Conservation (phyloP, 108 stramenopile species). For the Schizochytrium sp. region DNA sequence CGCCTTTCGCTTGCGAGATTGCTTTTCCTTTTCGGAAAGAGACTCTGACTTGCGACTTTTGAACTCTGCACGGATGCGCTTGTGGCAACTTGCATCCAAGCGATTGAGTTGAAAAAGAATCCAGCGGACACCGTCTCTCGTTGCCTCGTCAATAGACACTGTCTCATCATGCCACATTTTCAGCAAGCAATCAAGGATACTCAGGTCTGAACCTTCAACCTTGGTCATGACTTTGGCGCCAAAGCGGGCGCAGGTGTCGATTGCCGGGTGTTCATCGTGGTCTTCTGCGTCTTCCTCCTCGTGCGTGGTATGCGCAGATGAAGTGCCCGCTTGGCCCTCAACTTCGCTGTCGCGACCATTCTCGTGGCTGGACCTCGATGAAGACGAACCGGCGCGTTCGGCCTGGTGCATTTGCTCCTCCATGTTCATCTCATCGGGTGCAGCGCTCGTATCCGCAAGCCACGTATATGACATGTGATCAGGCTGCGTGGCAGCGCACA, state of each 20-base stretch:
- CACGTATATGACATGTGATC: too few relatives aligned
- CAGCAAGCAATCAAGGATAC: not conserved
- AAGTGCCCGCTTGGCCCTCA: too few relatives aligned
- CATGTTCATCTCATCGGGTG: too few relatives aligned
- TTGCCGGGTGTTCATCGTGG: not conserved
- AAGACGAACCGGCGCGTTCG: too few relatives aligned
- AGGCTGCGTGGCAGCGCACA: too few relatives aligned
- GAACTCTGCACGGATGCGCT: not conserved
- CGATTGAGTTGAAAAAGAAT: not conserved
- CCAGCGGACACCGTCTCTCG: not conserved
- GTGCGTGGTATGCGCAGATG: too few relatives aligned
- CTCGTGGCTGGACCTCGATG: too few relatives aligned
- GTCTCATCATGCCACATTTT: not conserved
- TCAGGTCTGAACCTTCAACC: not conserved
- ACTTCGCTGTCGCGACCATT: too few relatives aligned
- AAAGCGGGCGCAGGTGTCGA: not conserved
- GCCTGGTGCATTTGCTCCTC: too few relatives aligned
- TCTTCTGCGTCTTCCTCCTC: not conserved
- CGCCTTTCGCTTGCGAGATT: slow-evolving; percentile 15
- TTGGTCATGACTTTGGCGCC: not conserved
- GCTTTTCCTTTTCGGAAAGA: not conserved
- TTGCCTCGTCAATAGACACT: not conserved
- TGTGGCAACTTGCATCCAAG: not conserved
- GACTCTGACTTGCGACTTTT: not conserved
- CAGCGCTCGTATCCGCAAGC: too few relatives aligned